Evolutionary conservation across 345 rosid genomes (phyloP).

Genomic region (Lumnitzera littorea): DNA sequence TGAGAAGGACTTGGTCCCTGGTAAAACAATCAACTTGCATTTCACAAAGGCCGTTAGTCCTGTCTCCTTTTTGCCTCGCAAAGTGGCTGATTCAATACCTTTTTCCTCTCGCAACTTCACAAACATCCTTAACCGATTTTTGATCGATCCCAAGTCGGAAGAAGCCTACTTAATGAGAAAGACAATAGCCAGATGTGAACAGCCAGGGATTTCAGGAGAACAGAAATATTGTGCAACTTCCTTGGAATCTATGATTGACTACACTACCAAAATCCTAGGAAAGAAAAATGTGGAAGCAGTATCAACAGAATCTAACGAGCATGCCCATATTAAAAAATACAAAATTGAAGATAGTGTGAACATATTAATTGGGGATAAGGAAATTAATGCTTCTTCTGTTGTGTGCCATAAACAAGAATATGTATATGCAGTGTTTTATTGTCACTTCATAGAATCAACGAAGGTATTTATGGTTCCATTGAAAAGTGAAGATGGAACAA

Average conservation of each 20-base stretch:
- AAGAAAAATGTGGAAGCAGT: slow-evolving; percentile 38
- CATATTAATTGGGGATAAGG: slow-evolving; percentile 20
- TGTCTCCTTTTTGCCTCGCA: slow-evolving; percentile 59
- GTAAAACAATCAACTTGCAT: slow-evolving; percentile 44
- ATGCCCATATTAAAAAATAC: slow-evolving; percentile 35
- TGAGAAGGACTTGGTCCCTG: slow-evolving; percentile 56
- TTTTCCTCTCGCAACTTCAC: slow-evolving; percentile 56
- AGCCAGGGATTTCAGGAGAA: slow-evolving; percentile 53
- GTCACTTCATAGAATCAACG: slow-evolving; percentile 54
- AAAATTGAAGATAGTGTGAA: slow-evolving; percentile 25
- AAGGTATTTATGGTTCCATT: slow-evolving; percentile 48
- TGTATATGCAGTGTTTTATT: slow-evolving; percentile 68
- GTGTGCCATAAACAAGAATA: slow-evolving; percentile 83
- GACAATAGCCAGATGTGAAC: slow-evolving; percentile 65
- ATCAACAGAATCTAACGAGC: slow-evolving; percentile 50
- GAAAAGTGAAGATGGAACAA: slow-evolving; percentile 51
- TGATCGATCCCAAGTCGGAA: slow-evolving; percentile 47
- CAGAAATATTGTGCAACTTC: slow-evolving; percentile 77
- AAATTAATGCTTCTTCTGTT: slow-evolving; percentile 13
- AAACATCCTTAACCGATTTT: slow-evolving; percentile 39
- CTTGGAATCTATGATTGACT: slow-evolving; percentile 77
- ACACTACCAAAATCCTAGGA: slow-evolving; percentile 39
- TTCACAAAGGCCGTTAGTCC: slow-evolving; percentile 38
- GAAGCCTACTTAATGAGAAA: slow-evolving; percentile 60
- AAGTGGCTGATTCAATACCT: slow-evolving; percentile 45